These are phyloP conservation scores for Russula dissimulans DNA, from an alignment of 768 basidiomycete genomes.

Conservation along the genomic window DNA sequence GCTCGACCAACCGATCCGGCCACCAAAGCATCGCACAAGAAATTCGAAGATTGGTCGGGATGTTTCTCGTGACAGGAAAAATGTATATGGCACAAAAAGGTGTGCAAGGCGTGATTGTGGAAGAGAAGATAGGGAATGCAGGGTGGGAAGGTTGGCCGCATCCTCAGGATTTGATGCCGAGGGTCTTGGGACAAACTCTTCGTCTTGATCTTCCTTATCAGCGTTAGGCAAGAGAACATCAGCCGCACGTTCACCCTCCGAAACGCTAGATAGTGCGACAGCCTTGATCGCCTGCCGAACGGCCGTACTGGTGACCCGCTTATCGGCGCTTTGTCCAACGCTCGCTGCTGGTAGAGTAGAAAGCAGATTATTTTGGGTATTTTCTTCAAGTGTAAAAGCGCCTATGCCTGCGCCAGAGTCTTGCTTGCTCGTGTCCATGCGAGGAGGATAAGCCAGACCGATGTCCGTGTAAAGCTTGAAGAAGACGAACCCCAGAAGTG, in stretches of 20 bases:
- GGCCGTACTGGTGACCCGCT: constrained; percentile 46
- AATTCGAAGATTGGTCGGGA: constrained; percentile 92
- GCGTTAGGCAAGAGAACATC: constrained; percentile 22
- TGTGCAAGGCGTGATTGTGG: constrained; percentile 48
- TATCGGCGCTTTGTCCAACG: constrained; percentile 31
- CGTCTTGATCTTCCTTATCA: constrained; percentile 31
- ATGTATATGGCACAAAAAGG: constrained; percentile 78
- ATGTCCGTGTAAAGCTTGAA: constrained; percentile 98
- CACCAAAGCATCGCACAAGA: constrained; percentile 84
- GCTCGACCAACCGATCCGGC: constrained; percentile 81
- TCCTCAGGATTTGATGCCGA: constrained; percentile 43
- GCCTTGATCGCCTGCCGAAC: constrained; percentile 56
- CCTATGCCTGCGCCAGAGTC: constrained; percentile 83
- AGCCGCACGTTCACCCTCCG: constrained; percentile 28
- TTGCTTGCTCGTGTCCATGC: constrained; percentile 72
- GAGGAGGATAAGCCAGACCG: constrained; percentile 91
- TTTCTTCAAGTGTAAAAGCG: constrained; percentile 68
- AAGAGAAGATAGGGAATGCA: constrained; percentile 53
- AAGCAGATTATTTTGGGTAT: constrained; percentile 24
- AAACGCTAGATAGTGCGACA: constrained; percentile 28
- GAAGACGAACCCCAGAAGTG: constrained; percentile 87
- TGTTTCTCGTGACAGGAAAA: constrained; percentile 91
- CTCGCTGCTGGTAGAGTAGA: constrained; percentile 16
- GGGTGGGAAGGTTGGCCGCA: constrained; percentile 49
- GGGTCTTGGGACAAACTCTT: constrained; percentile 60